A percentile compares a stretch with the other conserved stretches of the same genome.
These are phyloP conservation scores for Chrysoporthe deuterocubensis DNA, from an alignment of 2,329 filamentous ascomycete genomes.

Conservation along the genomic window DNA sequence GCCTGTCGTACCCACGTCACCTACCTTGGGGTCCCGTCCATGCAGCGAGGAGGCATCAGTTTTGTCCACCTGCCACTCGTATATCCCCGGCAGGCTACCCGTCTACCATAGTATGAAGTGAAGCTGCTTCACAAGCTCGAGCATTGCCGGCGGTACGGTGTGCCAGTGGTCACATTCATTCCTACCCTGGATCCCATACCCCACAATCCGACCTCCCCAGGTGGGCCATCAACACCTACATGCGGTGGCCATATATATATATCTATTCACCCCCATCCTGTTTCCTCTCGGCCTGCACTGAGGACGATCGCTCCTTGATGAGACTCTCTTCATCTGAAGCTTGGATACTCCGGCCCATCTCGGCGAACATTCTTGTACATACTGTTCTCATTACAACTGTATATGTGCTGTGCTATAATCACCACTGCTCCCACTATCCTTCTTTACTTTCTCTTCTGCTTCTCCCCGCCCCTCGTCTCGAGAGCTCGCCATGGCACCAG, in stretches of 20 bases:
- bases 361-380: slow-evolving; percentile 20
- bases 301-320: slow-evolving; percentile 6
- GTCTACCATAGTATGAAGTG: slow-evolving; percentile 9
- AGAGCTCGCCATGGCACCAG: slow-evolving; percentile 46
- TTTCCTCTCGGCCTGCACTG: slow-evolving; percentile 35
- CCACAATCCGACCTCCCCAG: slow-evolving; percentile 24
- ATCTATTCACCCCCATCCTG: slow-evolving; percentile 40
- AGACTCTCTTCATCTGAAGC: slow-evolving; percentile 15
- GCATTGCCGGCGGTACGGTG: slow-evolving; percentile 26
- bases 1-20: slow-evolving; percentile 7
- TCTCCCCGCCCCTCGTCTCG: slow-evolving; percentile 20
- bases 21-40: slow-evolving; percentile 13
- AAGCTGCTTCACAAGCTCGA: slow-evolving; percentile 34
- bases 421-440: not conserved
- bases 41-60: slow-evolving; percentile 8
- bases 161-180: slow-evolving; percentile 29
- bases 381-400: slow-evolving; percentile 9
- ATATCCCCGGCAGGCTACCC: slow-evolving; percentile 8
- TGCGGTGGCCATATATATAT: slow-evolving; percentile 46
- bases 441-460: not conserved
- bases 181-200: slow-evolving; percentile 30
- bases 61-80: not conserved
- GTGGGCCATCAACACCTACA: slow-evolving; percentile 39
- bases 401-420: not conserved
- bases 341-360: slow-evolving; percentile 10